Evolutionary conservation across 768 basidiomycete genomes (phyloP), one percentile per base, ranked within the genome.

Genomic region (Tremella yokohamensis): DNA sequence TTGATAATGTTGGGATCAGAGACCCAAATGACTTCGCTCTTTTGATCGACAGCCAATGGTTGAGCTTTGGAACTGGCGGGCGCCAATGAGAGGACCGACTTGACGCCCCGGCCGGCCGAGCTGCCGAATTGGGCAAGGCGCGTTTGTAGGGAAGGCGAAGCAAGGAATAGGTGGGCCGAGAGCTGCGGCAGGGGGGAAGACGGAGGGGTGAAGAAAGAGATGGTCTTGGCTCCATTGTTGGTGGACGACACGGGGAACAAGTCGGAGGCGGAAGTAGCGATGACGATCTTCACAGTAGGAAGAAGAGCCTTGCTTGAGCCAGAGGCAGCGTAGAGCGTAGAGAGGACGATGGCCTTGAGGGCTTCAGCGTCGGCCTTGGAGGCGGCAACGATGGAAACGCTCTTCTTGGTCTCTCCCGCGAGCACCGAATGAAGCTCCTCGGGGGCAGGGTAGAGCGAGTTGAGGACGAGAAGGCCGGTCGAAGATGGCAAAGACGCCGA

Each of bases 1-100:
- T 87, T 90, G 66, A 94, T 80, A 29, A 98, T 80, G 49, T 77
- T 80, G 49, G 87, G 83, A 58, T 93, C 89, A 39, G 90, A 79
- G 34, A 97, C 77, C 56, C 84, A 91, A 74, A 60, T 88, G 84
- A 61, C 90, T 65, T 38, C 80, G 66, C 56, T 72, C 60, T 81
- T 81, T 12, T 82, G 78, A 49, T 86, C 81, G 65, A 84, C 83
- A 44, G 70, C 56, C 52, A 78, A 66, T n/a, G 60, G 52, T 16
- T 51, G 53, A 22, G 70, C 61, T 11, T 68, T 38, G 25, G 68
- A 22, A 26, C 61, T 56, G 50, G 76, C 65, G 24, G 73, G 68
- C 22, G 76, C 67, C 60, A 80, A 72, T 39, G 76, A 70, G 44
- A 78, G 66, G 40, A 73, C 60, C 18, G 75, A 74, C 55, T 79